phyloP scores from a whole-genome alignment of 2,329 filamentous ascomycete species.

The Hymenoscyphus occultus region DNA sequence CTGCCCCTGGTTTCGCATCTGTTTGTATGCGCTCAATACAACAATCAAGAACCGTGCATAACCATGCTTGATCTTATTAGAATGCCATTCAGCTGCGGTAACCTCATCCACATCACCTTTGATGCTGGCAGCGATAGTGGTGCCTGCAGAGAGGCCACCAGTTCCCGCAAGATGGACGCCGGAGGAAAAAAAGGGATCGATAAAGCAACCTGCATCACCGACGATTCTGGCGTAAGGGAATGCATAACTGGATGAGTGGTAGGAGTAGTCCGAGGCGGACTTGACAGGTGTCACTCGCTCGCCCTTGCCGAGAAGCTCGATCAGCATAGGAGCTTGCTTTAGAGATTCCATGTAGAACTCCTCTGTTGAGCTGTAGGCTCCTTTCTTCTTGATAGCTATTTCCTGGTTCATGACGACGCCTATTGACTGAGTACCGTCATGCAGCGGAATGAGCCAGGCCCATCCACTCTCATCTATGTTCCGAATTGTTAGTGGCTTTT shows the following conservation, averaged over 20 bases:
- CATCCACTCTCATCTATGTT: conserved; percentile 44
- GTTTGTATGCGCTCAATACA: conserved; percentile 40
- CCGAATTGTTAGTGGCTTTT: too few species aligned
- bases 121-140: conserved; percentile 42
- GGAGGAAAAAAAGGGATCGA: conserved; percentile 42
- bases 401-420: conserved; percentile 45
- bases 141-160: conserved; percentile 45
- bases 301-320: conserved; percentile 22
- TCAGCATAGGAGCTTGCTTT: too few species aligned
- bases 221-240: conserved; percentile 37
- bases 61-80: conserved; percentile 43
- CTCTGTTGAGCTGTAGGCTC: background rate
- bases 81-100: conserved; percentile 43
- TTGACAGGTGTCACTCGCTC: conserved; percentile 40
- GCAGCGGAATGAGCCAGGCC: conserved; percentile 50
- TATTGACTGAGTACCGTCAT: conserved; percentile 45
- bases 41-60: conserved; percentile 49
- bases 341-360: background rate
- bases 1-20: conserved; percentile 41
- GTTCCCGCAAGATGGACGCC: conserved; percentile 41
- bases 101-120: conserved; percentile 41
- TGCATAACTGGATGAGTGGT: conserved; percentile 44
- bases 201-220: conserved; percentile 42
- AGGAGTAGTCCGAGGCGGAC: conserved; percentile 47
- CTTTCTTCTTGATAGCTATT: conserved; percentile 38